These are phyloP conservation scores for Triadica sebifera DNA, from an alignment of 345 rosid genomes.

Conservation along the genomic window DNA sequence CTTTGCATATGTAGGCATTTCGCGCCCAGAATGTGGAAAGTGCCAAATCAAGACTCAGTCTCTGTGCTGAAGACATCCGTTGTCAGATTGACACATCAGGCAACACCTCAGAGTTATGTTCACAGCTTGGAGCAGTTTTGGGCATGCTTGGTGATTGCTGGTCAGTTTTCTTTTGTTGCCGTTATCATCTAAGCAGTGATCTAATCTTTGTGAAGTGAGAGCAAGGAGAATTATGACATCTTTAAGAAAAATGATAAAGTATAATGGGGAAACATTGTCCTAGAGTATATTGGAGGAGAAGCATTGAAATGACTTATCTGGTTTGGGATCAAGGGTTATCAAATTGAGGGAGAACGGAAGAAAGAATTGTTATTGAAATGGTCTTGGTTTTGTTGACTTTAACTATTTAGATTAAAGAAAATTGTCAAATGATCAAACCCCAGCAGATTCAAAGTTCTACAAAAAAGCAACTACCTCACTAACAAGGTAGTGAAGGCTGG, in stretches of 20 bases:
- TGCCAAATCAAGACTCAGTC: slow-evolving; percentile 75
- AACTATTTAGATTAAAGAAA: not conserved
- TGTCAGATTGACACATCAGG: slow-evolving; percentile 68
- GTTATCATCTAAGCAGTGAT: not conserved
- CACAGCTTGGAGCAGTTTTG: slow-evolving; percentile 97
- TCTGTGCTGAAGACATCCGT: slow-evolving; percentile 83
- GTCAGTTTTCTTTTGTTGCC: slow-evolving; percentile 39
- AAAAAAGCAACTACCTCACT: not conserved
- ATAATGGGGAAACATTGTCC: not conserved
- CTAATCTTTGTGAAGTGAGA: not conserved
- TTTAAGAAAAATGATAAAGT: not conserved
- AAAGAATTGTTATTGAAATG: not conserved
- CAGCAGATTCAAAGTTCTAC: not conserved
- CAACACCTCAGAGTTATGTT: slow-evolving; percentile 77
- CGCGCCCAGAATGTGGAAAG: slow-evolving; percentile 83
- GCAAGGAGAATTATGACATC: too few relatives aligned
- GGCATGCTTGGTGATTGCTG: slow-evolving; percentile 99
- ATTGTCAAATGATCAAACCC: not conserved
- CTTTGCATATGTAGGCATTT: slow-evolving; percentile 55
- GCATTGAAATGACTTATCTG: not conserved
- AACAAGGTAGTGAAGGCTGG: too few relatives aligned
- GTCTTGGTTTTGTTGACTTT: not conserved
- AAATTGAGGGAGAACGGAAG: not conserved
- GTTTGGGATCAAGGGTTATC: not conserved
- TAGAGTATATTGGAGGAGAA: not conserved